Percentiles rank a stretch among this genome's conserved stretches.
Conservation (phyloP, 2,329 filamentous ascomycete species). For the Magnaporthiopsis incrustans region DNA sequence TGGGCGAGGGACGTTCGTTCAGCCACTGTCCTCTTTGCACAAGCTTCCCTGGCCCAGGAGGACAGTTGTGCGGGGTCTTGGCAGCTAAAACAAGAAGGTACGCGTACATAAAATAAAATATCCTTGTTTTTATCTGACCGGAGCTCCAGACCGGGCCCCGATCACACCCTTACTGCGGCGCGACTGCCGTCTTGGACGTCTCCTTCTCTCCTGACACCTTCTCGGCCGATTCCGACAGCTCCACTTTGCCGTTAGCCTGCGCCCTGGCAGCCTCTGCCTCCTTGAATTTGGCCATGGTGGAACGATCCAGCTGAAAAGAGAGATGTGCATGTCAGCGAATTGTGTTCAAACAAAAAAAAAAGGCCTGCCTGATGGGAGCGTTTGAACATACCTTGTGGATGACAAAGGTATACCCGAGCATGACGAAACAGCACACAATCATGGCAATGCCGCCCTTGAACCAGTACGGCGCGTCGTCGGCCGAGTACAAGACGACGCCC, state of each 20-base stretch:
- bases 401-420: conserved; percentile 12
- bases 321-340: not conserved
- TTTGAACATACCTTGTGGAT: conserved; percentile 5
- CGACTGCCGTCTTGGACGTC: not conserved
- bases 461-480: conserved; percentile 53
- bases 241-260: not conserved
- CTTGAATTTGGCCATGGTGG: not conserved
- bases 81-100: no score
- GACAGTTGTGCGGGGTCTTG: no score
- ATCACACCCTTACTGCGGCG: not conserved
- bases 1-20: no score
- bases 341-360: not conserved
- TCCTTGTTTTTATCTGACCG: no score
- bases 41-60: no score
- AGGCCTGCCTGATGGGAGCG: no score
- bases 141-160: no score
- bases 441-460: conserved; percentile 24
- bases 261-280: not conserved
- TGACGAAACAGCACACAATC: conserved; percentile 14
- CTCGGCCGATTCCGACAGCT: not conserved
- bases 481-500: conserved; percentile 63
- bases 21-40: no score
- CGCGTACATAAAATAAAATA: no score
- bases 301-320: not conserved
- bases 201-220: not conserved